Percentiles rank a stretch among this genome's conserved stretches.
phyloP scores from a whole-genome alignment of 257 asterid genomes.

The Gentiana dahurica region DNA sequence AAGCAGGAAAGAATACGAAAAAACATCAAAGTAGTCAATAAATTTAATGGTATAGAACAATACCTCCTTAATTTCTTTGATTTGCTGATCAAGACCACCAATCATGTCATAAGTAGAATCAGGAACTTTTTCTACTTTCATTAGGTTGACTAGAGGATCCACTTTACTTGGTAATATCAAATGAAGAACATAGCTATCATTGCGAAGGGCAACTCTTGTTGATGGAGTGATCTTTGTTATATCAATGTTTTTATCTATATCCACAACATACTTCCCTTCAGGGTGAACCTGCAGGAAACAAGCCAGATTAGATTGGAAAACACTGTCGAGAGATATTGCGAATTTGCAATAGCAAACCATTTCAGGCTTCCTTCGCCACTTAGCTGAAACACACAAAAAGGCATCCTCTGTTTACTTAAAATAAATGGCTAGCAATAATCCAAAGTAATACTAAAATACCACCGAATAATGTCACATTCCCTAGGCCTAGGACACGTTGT shows the following conservation, averaged over 20 bases:
- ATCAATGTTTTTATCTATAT: conserved; percentile 82
- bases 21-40: too few species aligned
- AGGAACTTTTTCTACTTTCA: conserved; percentile 94
- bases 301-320: too few species aligned
- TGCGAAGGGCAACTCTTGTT: conserved; percentile 84
- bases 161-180: conserved; percentile 86
- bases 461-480: too few species aligned
- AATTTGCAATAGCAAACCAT: too few species aligned
- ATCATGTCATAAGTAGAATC: conserved; percentile 98
- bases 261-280: conserved; percentile 85
- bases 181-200: conserved; percentile 93
- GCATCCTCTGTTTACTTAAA: too few species aligned
- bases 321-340: too few species aligned
- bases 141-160: conserved; percentile 92
- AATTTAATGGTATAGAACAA: background rate
- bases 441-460: too few species aligned
- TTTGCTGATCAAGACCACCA: conserved; percentile 94
- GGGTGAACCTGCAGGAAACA: conserved; percentile 57
- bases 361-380: too few species aligned
- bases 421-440: too few species aligned
- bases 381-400: too few species aligned
- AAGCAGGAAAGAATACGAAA: background rate
- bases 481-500: too few species aligned
- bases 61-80: conserved; percentile 92
- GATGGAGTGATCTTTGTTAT: conserved; percentile 88